Evolutionary conservation across 2,329 filamentous ascomycete species (phyloP).

Genomic region (Cladophialophora bantiana): DNA sequence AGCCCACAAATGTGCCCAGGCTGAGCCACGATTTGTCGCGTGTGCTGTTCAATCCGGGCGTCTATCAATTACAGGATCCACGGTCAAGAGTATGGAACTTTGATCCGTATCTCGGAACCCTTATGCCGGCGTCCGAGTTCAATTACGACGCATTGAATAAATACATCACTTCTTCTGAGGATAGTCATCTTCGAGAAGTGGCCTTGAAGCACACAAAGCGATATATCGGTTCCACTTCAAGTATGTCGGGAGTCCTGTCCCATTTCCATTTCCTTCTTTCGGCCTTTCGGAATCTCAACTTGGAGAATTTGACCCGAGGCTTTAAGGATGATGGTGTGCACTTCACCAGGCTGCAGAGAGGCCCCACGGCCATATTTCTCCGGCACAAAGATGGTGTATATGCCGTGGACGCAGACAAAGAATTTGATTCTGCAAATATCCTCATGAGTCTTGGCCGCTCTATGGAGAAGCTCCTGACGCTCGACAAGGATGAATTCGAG

Average conservation of each 20-base stretch:
- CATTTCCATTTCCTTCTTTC: slow-evolving; percentile 96
- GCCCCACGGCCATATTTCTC: slow-evolving; percentile 81
- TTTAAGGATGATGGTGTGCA: slow-evolving; percentile 67
- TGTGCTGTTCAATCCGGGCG: slow-evolving; percentile 93
- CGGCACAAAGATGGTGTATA: slow-evolving; percentile 84
- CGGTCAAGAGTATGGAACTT: slow-evolving; percentile 93
- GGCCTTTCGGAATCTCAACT: slow-evolving; percentile 76
- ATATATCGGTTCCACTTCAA: slow-evolving; percentile 94
- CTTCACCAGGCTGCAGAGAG: slow-evolving; percentile 75
- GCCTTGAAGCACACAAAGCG: slow-evolving; percentile 73
- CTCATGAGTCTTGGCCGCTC: slow-evolving; percentile 92
- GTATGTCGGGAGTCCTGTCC: slow-evolving; percentile 84
- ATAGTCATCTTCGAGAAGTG: slow-evolving; percentile 72
- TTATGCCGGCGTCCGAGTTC: slow-evolving; percentile 93
- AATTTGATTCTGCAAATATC: slow-evolving; percentile 83
- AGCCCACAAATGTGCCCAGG: slow-evolving; percentile 33
- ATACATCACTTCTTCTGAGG: slow-evolving; percentile 91
- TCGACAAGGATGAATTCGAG: slow-evolving; percentile 83
- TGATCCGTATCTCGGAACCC: slow-evolving; percentile 88
- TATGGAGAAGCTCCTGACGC: slow-evolving; percentile 92
- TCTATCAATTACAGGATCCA: slow-evolving; percentile 89
- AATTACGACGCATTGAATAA: slow-evolving; percentile 85
- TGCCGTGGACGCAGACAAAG: slow-evolving; percentile 94
- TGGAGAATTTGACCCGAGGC: slow-evolving; percentile 68
- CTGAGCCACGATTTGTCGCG: slow-evolving; percentile 70